phyloP scores from a whole-genome alignment of 2,329 filamentous ascomycete species.

The Aspergillus proliferans region DNA sequence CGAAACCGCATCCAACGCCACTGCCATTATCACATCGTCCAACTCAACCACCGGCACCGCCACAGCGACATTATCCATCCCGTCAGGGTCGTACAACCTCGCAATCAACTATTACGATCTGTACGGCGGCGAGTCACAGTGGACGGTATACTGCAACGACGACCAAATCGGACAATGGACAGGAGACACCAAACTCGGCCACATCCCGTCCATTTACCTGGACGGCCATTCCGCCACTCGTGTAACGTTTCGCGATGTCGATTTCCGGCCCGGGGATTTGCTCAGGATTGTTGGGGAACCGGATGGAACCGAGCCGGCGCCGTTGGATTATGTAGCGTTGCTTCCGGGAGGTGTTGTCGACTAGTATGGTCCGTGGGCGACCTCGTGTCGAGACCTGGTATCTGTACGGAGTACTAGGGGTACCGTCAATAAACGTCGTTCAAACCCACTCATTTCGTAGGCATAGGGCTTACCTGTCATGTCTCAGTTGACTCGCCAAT shows the following conservation, averaged over 20 bases:
- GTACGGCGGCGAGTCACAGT: slow-evolving; percentile 52
- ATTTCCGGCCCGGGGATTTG: slow-evolving; percentile 46
- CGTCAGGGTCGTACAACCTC: neutral
- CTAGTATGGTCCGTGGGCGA: slow-evolving; percentile 24
- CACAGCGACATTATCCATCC: slow-evolving; percentile 22
- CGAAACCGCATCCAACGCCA: slow-evolving; percentile 53
- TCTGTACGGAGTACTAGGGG: too few relatives aligned
- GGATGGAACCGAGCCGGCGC: slow-evolving; percentile 57
- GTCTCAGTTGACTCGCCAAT: too few relatives aligned
- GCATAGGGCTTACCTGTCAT: too few relatives aligned
- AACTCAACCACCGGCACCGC: slow-evolving; percentile 50
- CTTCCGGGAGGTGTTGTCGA: slow-evolving; percentile 54
- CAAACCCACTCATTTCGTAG: too few relatives aligned
- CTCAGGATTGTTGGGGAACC: slow-evolving; percentile 53
- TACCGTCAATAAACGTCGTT: too few relatives aligned
- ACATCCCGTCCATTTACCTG: slow-evolving; percentile 52
- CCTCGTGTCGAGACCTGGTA: too few relatives aligned
- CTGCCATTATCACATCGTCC: slow-evolving; percentile 50
- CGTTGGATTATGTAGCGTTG: slow-evolving; percentile 61
- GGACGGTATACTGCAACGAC: slow-evolving; percentile 50
- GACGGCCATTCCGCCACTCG: slow-evolving; percentile 62
- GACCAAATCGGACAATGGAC: slow-evolving; percentile 51
- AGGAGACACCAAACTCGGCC: slow-evolving; percentile 55
- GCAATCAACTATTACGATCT: slow-evolving; percentile 60
- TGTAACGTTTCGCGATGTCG: slow-evolving; percentile 51